Conservation (phyloP, 1,139 yeast genomes). For the Candida dubliniensis region DNA sequence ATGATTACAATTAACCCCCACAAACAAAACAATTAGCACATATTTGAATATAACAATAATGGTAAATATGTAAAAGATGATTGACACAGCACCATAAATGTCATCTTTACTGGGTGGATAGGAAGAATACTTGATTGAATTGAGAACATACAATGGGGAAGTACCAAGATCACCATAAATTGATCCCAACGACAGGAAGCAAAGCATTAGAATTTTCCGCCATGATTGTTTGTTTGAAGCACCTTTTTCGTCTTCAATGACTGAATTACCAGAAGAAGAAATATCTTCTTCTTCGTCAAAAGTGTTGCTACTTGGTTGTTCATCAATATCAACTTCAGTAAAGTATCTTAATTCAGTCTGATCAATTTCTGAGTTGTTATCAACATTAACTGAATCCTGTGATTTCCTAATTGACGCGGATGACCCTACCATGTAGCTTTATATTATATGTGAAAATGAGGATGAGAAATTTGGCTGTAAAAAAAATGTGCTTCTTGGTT, state of each 20-base stretch:
- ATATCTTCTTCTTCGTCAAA: conserved; percentile 4
- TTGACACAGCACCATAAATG: conserved; percentile 51
- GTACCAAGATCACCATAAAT: conserved; percentile 66
- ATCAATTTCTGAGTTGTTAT: conserved; percentile 4
- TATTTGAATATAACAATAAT: conserved; percentile 54
- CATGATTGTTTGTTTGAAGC: conserved; percentile 19
- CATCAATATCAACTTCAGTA: conserved; percentile 6
- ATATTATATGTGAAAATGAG: no score
- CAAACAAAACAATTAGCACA: conserved; percentile 43
- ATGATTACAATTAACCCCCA: conserved; percentile 58
- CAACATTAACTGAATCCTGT: neutral
- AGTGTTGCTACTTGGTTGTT: neutral
- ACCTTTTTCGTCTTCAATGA: conserved; percentile 10
- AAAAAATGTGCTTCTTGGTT: no score
- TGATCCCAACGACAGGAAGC: conserved; percentile 50
- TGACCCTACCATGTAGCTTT: no score
- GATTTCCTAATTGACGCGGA: neutral
- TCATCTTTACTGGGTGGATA: conserved; percentile 36
- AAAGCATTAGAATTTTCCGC: conserved; percentile 24
- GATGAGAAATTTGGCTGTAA: no score
- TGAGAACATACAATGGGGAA: conserved; percentile 55
- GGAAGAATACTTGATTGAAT: conserved; percentile 40
- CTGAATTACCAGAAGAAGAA: neutral
- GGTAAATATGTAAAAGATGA: conserved; percentile 56
- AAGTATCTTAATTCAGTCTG: conserved; percentile 3